Percentiles rank a stretch among this genome's conserved stretches.
Conservation (phyloP, 441 rosid species). For the Flueggea neowawraea region DNA sequence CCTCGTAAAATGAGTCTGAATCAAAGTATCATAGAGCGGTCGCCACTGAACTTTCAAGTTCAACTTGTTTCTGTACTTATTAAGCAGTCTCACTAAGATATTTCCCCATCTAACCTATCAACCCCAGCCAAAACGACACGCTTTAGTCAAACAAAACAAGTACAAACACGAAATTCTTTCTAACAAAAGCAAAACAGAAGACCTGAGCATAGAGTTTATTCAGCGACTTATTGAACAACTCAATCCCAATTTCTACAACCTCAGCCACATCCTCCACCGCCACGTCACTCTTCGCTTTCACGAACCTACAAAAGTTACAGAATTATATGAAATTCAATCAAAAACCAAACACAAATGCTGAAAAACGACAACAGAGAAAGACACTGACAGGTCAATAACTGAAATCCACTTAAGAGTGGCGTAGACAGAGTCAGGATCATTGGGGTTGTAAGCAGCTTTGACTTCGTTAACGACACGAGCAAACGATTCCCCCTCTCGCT, state of each 20-base stretch:
- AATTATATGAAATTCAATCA: background rate
- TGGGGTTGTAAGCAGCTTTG: constrained; percentile 52
- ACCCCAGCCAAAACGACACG: too few relatives aligned
- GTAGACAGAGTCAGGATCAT: constrained; percentile 91
- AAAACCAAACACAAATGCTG: too few relatives aligned
- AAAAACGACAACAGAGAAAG: background rate
- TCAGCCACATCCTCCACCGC: constrained; percentile 70
- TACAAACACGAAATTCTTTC: too few relatives aligned
- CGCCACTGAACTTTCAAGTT: constrained; percentile 81
- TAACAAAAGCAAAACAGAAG: too few relatives aligned
- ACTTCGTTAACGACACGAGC: constrained; percentile 63
- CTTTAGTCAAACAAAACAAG: too few relatives aligned
- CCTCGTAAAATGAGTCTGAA: constrained; percentile 93
- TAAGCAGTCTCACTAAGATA: constrained; percentile 72
- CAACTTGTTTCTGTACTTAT: constrained; percentile 79
- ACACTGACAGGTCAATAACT: constrained; percentile 77
- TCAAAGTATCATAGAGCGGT: constrained; percentile 85
- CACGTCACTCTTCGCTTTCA: constrained; percentile 92
- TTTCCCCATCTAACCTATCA: constrained; percentile 98
- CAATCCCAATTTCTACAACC: constrained; percentile 68
- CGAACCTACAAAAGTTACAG: constrained; percentile 44
- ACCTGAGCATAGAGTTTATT: constrained; percentile 88
- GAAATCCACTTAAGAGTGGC: constrained; percentile 95
- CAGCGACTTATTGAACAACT: constrained; percentile 65
- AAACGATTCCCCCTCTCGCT: constrained; percentile 80